Evolutionary conservation across 202 grass and related monocot genomes (phyloP), one percentile per base, ranked within the genome.

Genomic region (Brachypodium distachyon): DNA sequence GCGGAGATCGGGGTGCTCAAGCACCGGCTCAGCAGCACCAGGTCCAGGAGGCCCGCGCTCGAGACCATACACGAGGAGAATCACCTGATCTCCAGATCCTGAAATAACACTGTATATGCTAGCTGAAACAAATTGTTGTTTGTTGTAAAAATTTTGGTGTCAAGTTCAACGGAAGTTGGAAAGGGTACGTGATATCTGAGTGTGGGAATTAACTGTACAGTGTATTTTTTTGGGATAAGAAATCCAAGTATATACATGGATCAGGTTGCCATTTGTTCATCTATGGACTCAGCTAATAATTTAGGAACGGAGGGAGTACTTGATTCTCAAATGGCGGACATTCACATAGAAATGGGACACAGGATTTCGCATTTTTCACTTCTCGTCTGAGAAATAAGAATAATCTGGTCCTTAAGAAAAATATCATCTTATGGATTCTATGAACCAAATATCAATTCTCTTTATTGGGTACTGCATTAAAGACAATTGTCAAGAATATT

Each of bases 41-140:
- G 91, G 31, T 95, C 91, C 0, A 82, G 89, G 63, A 80, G 60
- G 32, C 91, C 95, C 1, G 61, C 85, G 21, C 82, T 98, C 85
- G 95, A 98, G 74, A 98, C 95, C 23, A 98, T 98, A 48, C 23
- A 81, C 3, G 95, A 98, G 61, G 95, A 98, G 42, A 70, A 79
- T 53, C 85, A 68, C 83, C 0, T 62, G n/a, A n/a, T n/a, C 7
- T 63, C 48, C 0, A 90, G 77, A 90, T 47, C 41, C 55, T 86
- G 41, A 73, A 40, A 50, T n/a, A n/a, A n/a, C n/a, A n/a, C n/a
- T n/a, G n/a, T n/a, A n/a, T 46, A 6, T 23, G 55, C 29, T 33
- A 60, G 14, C 44, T n/a, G n/a, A n/a, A n/a, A n/a, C n/a, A n/a
- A n/a, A n/a, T 5, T 12, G 5, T 22, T 27, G 7, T 36, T 10